Evolutionary conservation across 805 yeast species (phyloP).

Genomic region (Yamadazyma laniorum): DNA sequence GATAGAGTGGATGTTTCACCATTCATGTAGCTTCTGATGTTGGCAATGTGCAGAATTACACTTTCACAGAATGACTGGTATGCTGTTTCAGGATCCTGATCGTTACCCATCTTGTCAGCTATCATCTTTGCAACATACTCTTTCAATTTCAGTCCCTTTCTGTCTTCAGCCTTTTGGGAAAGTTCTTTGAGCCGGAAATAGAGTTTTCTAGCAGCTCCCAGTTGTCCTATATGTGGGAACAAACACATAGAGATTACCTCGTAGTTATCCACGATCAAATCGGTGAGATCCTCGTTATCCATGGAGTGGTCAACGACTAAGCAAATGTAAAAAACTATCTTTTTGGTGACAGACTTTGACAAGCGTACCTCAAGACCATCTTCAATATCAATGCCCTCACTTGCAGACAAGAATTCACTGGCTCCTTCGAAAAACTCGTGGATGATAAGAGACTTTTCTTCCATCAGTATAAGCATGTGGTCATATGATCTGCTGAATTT

Average conservation of each 20-base stretch:
- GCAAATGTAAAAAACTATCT: constrained; percentile 55
- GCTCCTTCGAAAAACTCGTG: constrained; percentile 67
- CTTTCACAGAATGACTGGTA: neutral
- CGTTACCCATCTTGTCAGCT: neutral
- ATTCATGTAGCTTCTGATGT: no score
- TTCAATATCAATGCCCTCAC: constrained; percentile 30
- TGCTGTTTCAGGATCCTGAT: neutral
- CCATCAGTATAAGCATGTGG: constrained; percentile 47
- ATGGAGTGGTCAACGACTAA: constrained; percentile 45
- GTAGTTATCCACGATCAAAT: constrained; percentile 1
- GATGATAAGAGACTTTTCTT: constrained; percentile 64
- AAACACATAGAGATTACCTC: constrained; percentile 5
- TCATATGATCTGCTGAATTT: constrained; percentile 58
- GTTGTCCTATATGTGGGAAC: constrained; percentile 11
- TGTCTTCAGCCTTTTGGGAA: neutral
- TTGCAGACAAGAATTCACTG: constrained; percentile 28
- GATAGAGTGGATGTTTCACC: no score
- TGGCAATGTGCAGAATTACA: no score
- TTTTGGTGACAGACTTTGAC: constrained; percentile 35
- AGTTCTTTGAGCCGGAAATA: constrained; percentile 6
- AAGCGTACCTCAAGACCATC: constrained; percentile 28
- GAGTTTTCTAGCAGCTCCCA: constrained; percentile 10
- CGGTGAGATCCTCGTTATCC: neutral
- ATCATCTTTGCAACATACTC: neutral
- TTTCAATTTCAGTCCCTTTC: neutral